These are phyloP conservation scores for Arthrobotrys musiformis DNA, from an alignment of 2,329 filamentous ascomycete species.

Conservation along the genomic window DNA sequence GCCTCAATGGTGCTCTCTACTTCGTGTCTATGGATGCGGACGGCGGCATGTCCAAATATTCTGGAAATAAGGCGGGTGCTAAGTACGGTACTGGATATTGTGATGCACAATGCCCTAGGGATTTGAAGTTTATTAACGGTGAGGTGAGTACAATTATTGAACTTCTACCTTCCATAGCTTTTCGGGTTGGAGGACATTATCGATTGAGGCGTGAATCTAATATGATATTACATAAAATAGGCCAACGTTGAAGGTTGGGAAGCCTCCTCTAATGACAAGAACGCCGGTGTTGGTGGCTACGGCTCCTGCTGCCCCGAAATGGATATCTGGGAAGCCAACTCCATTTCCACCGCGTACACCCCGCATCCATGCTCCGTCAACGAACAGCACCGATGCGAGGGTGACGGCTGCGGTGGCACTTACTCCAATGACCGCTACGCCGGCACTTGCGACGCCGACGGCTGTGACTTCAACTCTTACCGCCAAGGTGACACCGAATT, in stretches of 20 bases:
- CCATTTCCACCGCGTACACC: slow-evolving; percentile 61
- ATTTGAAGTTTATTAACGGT: slow-evolving; percentile 71
- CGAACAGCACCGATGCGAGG: slow-evolving; percentile 61
- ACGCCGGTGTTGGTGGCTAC: slow-evolving; percentile 67
- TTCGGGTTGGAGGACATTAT: neutral
- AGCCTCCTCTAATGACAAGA: slow-evolving; percentile 59
- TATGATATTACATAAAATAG: slow-evolving; percentile 58
- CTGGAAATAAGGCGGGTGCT: slow-evolving; percentile 67
- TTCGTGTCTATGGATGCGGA: slow-evolving; percentile 72
- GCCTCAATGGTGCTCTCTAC: slow-evolving; percentile 77
- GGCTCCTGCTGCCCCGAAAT: slow-evolving; percentile 72
- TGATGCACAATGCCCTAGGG: slow-evolving; percentile 67
- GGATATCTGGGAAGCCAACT: slow-evolving; percentile 65
- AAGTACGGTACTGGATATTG: slow-evolving; percentile 72
- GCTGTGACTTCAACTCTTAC: slow-evolving; percentile 63
- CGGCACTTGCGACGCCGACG: slow-evolving; percentile 62
- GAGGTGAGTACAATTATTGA: slow-evolving; percentile 60
- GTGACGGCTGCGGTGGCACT: slow-evolving; percentile 58
- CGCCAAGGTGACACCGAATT: slow-evolving; percentile 60
- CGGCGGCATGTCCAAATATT: slow-evolving; percentile 68
- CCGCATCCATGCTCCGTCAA: slow-evolving; percentile 63
- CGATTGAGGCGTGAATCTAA: neutral
- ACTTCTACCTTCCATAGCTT: neutral
- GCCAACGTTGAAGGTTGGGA: slow-evolving; percentile 68
- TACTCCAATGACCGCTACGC: slow-evolving; percentile 60